Conservation (phyloP, 352 stramenopile genomes). For the Pythium scleroteichum region DNA sequence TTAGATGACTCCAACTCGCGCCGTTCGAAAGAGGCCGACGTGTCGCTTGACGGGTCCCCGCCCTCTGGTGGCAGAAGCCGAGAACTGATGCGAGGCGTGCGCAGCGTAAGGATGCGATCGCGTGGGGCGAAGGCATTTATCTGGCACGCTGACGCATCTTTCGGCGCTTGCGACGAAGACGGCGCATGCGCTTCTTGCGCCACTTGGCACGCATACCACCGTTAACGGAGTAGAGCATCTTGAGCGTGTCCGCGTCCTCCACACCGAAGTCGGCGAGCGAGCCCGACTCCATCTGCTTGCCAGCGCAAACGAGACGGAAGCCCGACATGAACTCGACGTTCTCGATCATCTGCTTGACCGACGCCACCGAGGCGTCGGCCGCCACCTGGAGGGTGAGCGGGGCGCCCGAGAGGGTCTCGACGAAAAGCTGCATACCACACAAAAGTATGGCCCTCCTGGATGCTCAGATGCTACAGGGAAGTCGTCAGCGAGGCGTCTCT, state of each 20-base stretch:
- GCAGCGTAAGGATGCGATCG: conserved; percentile 3
- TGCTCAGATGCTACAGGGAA: conserved; percentile 83
- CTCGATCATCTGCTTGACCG: conserved; percentile 93
- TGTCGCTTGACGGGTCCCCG: not conserved
- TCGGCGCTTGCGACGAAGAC: conserved; percentile 96
- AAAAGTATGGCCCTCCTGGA: conserved; percentile 85
- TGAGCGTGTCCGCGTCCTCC: conserved; percentile 91
- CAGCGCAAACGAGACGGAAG: conserved; percentile 90
- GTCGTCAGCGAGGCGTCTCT: not conserved
- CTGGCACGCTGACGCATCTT: conserved; percentile 99
- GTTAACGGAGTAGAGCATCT: conserved; percentile 91
- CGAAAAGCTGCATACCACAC: conserved; percentile 95
- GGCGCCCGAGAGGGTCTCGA: conserved; percentile 86
- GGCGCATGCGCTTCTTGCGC: conserved; percentile 98
- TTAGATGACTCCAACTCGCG: not conserved
- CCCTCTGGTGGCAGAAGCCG: not conserved
- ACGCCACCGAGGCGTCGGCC: conserved; percentile 89
- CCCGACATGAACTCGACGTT: conserved; percentile 94
- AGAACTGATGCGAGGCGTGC: conserved; percentile 6
- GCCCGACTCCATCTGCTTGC: conserved; percentile 74
- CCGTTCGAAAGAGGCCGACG: not conserved
- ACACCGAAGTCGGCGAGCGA: conserved; percentile 92
- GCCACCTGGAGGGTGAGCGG: conserved; percentile 81
- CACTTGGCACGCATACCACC: conserved; percentile 97
- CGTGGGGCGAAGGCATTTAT: conserved; percentile 73